phyloP scores from a whole-genome alignment of 2,329 filamentous ascomycete genomes.

The Lachnellula subtilissima region DNA sequence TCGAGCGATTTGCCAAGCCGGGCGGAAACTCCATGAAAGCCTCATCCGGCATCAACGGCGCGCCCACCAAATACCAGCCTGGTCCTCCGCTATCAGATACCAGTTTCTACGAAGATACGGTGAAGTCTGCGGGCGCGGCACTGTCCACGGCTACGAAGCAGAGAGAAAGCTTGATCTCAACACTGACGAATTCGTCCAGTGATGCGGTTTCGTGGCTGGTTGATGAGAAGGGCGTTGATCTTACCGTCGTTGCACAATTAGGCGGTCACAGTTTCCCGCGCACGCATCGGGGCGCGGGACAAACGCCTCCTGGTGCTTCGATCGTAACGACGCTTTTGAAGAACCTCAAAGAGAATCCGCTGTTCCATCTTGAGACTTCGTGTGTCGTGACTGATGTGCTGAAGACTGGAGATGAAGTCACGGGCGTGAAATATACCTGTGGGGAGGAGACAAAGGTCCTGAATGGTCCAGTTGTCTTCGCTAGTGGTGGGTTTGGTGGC shows the following conservation, averaged over 20 bases:
- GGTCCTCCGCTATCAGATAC: constrained; percentile 33
- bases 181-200: constrained; percentile 44
- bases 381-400: constrained; percentile 51
- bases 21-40: constrained; percentile 65
- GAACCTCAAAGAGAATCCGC: constrained; percentile 42
- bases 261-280: constrained; percentile 54
- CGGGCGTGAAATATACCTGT: constrained; percentile 46
- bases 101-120: constrained; percentile 51
- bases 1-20: constrained; percentile 55
- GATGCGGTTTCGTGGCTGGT: constrained; percentile 52
- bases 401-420: constrained; percentile 35
- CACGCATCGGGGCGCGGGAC: constrained; percentile 53
- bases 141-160: constrained; percentile 16
- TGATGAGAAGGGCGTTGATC: constrained; percentile 52
- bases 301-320: constrained; percentile 53
- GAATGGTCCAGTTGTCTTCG: constrained; percentile 53
- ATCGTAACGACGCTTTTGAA: constrained; percentile 52
- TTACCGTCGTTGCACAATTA: constrained; percentile 52
- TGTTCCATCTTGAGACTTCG: constrained; percentile 48
- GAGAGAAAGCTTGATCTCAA: constrained; percentile 42
- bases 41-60: constrained; percentile 62
- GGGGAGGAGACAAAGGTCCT: constrained; percentile 34
- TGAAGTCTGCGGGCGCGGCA: constrained; percentile 48
- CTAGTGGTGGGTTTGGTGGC: constrained; percentile 58
- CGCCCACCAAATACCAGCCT: constrained; percentile 52